phyloP scores from a whole-genome alignment of 2,329 filamentous ascomycete species.

The Amauroascus verrucosus region DNA sequence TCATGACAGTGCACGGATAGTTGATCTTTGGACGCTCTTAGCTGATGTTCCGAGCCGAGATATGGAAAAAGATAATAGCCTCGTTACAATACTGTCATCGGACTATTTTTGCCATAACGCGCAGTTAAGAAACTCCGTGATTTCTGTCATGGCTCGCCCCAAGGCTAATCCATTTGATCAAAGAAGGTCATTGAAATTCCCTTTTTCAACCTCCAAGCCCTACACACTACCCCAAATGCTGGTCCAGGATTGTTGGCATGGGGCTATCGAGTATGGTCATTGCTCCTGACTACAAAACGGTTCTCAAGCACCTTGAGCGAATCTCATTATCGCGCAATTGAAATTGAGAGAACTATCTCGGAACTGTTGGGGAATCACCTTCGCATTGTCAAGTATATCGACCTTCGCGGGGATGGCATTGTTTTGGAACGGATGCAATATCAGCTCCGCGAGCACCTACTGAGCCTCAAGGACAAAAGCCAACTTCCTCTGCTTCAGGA shows the following conservation, averaged over 20 bases:
- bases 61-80: no score
- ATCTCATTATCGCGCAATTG: background rate
- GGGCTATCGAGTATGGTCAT: background rate
- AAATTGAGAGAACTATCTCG: background rate
- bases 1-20: no score
- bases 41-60: no score
- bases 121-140: no score
- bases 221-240: background rate
- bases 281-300: background rate
- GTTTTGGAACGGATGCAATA: slow-evolving; percentile 6
- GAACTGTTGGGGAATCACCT: background rate
- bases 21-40: no score
- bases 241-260: background rate
- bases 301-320: background rate
- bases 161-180: no score
- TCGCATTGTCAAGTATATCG: background rate
- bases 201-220: no score
- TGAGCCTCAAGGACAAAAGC: background rate
- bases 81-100: no score
- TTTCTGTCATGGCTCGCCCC: no score
- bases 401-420: background rate
- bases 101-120: no score
- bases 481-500: background rate
- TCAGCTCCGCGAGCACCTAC: background rate
- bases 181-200: no score